Evolutionary conservation across 768 basidiomycete species (phyloP), one percentile per base, ranked within the genome.

Genomic region (Mycena chlorophos): DNA sequence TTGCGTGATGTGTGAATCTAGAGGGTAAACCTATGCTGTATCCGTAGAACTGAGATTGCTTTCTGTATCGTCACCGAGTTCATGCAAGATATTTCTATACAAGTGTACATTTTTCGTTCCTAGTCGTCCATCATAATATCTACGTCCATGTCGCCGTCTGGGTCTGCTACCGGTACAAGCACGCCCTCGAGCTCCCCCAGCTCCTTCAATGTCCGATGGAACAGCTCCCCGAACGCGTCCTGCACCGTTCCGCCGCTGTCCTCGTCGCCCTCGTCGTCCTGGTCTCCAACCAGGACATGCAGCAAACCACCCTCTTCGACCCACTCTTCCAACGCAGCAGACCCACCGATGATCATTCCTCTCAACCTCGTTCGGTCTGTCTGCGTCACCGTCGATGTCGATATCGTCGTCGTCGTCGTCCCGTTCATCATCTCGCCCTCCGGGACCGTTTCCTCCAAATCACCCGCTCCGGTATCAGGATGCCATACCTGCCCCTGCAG

Each of bases 351-450:
- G 27, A 91, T 73, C 46, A 91, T 63, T 61, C 89, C 90, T 37
- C 81, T 73, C 23, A 91, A 67, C n/a, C 89, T 76, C 13, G 87
- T 85, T 28, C 82, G 71, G 59, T 91, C 90, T 3, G 90, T 92
- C 63, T 87, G 85, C 54, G 74, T 88, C 43, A 84, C 68, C 2
- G 81, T 79, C 3, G 82, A 71, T n/a, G n/a, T n/a, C n/a, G n/a
- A n/a, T n/a, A n/a, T n/a, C n/a, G n/a, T n/a, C 22, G 80, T 75
- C 52, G 69, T 75, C 17, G 73, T 63, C 42, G 66, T 26, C 20
- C 45, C 23, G 26, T n/a, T 46, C 67, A 1, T 57, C 57, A 4
- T 69, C 60, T 26, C 69, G 40, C 67, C 70, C 25, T 68, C 72
- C 16, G 71, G 69, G 19, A 78, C 74, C n/a, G n/a, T n/a, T n/a